Percentiles rank a stretch among this genome's conserved stretches.
These are phyloP conservation scores for Sarocladium oryzae DNA, from an alignment of 2,329 filamentous ascomycete species.

Conservation along the genomic window DNA sequence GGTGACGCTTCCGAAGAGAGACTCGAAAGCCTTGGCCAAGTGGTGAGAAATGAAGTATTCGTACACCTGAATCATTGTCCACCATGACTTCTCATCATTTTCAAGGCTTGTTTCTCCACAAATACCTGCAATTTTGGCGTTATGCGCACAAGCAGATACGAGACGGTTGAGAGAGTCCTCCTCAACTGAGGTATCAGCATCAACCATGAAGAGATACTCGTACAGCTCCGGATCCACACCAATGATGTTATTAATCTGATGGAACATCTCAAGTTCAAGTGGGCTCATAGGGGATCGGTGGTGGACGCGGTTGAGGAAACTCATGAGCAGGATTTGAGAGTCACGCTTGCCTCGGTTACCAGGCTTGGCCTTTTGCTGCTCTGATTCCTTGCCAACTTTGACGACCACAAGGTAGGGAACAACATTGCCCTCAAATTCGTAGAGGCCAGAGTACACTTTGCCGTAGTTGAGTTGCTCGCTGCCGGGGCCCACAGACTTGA, in stretches of 20 bases:
- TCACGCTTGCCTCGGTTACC: constrained; percentile 98
- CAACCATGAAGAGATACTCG: constrained; percentile 95
- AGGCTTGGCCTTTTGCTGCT: constrained; percentile 84
- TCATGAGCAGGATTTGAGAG: constrained; percentile 91
- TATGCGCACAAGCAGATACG: constrained; percentile 86
- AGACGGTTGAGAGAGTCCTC: constrained; percentile 90
- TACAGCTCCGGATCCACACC: constrained; percentile 96
- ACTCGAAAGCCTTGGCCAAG: constrained; percentile 94
- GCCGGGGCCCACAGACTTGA: constrained; percentile 85
- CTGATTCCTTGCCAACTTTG: constrained; percentile 95
- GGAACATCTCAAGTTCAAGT: constrained; percentile 95
- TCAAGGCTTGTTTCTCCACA: constrained; percentile 95
- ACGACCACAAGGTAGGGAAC: constrained; percentile 94
- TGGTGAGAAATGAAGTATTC: constrained; percentile 99
- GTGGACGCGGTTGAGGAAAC: constrained; percentile 96
- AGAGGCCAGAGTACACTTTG: constrained; percentile 96
- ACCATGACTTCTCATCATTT: constrained; percentile 93
- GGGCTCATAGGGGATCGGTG: constrained; percentile 92
- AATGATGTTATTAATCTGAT: constrained; percentile 99
- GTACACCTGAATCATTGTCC: constrained; percentile 99
- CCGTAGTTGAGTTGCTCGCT: constrained; percentile 95
- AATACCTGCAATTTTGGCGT: constrained; percentile 93
- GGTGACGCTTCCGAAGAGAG: constrained; percentile 93
- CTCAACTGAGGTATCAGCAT: constrained; percentile 90
- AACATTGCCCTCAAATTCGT: constrained; percentile 95